phyloP scores from a whole-genome alignment of 768 basidiomycete genomes.

The Amanita jacksonii region DNA sequence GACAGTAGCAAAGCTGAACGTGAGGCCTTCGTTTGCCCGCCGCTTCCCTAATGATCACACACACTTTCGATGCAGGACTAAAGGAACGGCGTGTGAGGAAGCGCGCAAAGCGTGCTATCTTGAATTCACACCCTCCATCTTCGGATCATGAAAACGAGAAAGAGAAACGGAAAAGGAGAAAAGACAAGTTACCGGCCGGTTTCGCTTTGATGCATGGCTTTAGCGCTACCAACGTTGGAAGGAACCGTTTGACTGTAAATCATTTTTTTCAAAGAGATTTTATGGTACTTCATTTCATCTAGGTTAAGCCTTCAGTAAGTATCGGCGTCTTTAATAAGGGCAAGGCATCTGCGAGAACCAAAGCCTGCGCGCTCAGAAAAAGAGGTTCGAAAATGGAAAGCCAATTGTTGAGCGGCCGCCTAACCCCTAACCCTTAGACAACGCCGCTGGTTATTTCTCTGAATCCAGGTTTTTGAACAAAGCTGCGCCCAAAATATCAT shows the following conservation, averaged over 20 bases:
- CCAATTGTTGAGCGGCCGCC: too few relatives aligned
- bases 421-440: neutral
- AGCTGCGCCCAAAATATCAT: neutral
- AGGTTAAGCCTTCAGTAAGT: constrained; percentile 35
- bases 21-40: neutral
- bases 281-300: too few relatives aligned
- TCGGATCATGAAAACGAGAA: constrained; percentile 11
- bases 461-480: constrained; percentile 37
- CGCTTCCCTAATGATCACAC: neutral
- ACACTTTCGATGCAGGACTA: constrained; percentile 34
- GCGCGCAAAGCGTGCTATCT: constrained; percentile 46
- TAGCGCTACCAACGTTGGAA: constrained; percentile 50
- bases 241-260: constrained; percentile 51
- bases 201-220: constrained; percentile 65
- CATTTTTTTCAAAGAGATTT: neutral
- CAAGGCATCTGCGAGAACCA: constrained; percentile 45
- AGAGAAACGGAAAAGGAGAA: constrained; percentile 18
- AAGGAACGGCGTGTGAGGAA: constrained; percentile 58
- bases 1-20: constrained; percentile 3
- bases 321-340: constrained; percentile 59
- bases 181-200: constrained; percentile 34
- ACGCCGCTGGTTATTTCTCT: constrained; percentile 26
- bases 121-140: constrained; percentile 22
- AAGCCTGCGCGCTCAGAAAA: too few relatives aligned
- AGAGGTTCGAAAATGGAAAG: too few relatives aligned